Conservation (phyloP, 1,284 basidiomycete species). For the Ceratobasidium sp. region DNA sequence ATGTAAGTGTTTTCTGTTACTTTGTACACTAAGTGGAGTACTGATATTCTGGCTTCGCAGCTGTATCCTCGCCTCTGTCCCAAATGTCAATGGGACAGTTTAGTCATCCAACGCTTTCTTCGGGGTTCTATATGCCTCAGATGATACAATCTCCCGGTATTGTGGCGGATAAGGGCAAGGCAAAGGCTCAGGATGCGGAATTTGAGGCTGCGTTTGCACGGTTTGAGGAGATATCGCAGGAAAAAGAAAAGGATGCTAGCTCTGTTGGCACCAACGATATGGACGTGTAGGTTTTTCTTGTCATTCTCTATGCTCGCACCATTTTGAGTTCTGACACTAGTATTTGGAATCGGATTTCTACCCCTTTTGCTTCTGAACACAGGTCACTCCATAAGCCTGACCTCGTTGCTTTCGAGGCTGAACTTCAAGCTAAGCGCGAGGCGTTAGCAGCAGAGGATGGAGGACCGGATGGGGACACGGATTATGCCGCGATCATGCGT, state of each 20-base stretch:
- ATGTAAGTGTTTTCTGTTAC: constrained; percentile 3
- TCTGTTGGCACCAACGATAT: constrained; percentile 57
- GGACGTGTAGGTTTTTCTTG: constrained; percentile 53
- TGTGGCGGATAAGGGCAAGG: constrained; percentile 69
- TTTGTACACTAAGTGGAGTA: not conserved
- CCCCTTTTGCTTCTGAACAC: constrained; percentile 12
- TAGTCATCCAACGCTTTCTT: constrained; percentile 25
- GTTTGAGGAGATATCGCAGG: constrained; percentile 64
- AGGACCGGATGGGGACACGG: constrained; percentile 67
- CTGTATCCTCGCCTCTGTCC: constrained; percentile 32
- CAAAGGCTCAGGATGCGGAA: constrained; percentile 79
- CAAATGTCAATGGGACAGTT: constrained; percentile 39
- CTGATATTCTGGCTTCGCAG: not conserved
- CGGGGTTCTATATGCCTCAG: constrained; percentile 41
- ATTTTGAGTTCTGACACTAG: constrained; percentile 26
- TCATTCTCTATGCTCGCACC: not conserved
- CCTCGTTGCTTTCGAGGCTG: constrained; percentile 37
- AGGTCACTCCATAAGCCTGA: constrained; percentile 30
- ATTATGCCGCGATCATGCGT: constrained; percentile 86
- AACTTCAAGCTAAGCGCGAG: constrained; percentile 43
- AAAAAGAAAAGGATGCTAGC: constrained; percentile 62
- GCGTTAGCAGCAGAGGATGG: constrained; percentile 26
- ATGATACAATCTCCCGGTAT: constrained; percentile 46
- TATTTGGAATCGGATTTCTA: constrained; percentile 40
- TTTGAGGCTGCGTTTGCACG: constrained; percentile 83